Percentiles rank a stretch among this genome's conserved stretches.
phyloP scores from a whole-genome alignment of 352 stramenopile genomes.

The Phytophthora hybrid region DNA sequence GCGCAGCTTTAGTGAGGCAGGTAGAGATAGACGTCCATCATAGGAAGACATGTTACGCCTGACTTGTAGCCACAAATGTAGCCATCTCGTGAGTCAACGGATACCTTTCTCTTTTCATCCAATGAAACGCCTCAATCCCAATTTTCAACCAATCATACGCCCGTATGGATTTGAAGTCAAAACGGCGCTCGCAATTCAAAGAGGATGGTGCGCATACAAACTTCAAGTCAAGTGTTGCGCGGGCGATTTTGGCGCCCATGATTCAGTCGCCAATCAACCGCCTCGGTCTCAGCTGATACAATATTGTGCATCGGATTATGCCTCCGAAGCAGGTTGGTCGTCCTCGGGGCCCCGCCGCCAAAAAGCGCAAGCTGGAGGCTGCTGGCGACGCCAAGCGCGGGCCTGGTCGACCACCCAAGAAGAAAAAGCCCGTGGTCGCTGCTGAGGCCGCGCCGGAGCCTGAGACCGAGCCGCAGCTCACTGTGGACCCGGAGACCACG shows the following conservation, averaged over 20 bases:
- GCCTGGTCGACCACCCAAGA: conserved; percentile 22
- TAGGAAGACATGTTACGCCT: background rate
- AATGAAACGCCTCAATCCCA: background rate
- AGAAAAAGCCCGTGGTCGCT: conserved; percentile 12
- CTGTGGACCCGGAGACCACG: conserved; percentile 33
- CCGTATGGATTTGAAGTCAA: conserved; percentile 19
- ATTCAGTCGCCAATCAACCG: conserved; percentile 44
- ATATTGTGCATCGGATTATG: conserved; percentile 12
- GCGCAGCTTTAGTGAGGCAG: conserved; percentile 49
- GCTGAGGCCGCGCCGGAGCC: conserved; percentile 7
- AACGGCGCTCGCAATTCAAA: background rate
- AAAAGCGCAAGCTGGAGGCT: conserved; percentile 41
- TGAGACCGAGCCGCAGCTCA: background rate
- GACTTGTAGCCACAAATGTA: conserved; percentile 6
- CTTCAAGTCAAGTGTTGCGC: conserved; percentile 23
- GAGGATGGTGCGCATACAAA: conserved; percentile 24
- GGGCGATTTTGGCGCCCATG: conserved; percentile 39
- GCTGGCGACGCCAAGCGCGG: conserved; percentile 11
- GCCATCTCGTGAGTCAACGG: background rate
- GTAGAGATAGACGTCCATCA: conserved; percentile 8
- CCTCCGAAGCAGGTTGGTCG: conserved; percentile 18
- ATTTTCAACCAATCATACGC: conserved; percentile 25
- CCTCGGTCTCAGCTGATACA: conserved; percentile 16
- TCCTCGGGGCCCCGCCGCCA: conserved; percentile 6
- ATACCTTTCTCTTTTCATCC: conserved; percentile 14